Evolutionary conservation across 495 filamentous ascomycete species (phyloP), one percentile per base, ranked within the genome.

Genomic region (Penicillium tannophilum): DNA sequence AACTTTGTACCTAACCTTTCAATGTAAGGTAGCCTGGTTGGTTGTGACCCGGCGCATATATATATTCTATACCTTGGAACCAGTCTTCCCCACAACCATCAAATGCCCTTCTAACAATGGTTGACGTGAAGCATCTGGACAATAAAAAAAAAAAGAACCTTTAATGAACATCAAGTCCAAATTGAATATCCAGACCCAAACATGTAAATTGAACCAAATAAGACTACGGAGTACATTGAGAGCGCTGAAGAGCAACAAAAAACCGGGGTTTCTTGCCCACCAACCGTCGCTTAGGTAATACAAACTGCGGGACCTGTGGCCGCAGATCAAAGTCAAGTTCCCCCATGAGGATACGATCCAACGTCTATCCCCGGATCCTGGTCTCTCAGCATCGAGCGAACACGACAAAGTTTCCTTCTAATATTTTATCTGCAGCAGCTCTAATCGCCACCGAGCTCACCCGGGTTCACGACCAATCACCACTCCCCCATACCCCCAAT

Each of bases 291-390:
- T 49, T 49, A 49, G 19, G 16, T 49, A 30, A 49, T 49, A 30
- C 23, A 49, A 49, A 49, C 46, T 49, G 46, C 46, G 46, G 46
- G 46, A 49, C 26, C 46, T 41, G 39, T 41, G 39, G 24, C 17
- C 46, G 46, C 46, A 49, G 46, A 49, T 49, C 46, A 26, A 49
- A 31, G 20, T 24, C 46, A n/a, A 49, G 46, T 49, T 49, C 16
- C 12, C 16, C 14, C 46, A 30, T 31, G 16, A 28, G 16, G 26
- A 28, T 31, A 31, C 46, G 20, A 31, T 20, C 19, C 43, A 49
- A 47, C 44, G 2, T 26, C 9, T 47, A 16, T 23, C 44, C 44
- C 44, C 19, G 20, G 20, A 47, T 41, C 39, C 16, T n/a, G 39
- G 14, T 6, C 14, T 41, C 14, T 41, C 16, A 41, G 39, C 39